Conservation (phyloP, 495 filamentous ascomycete genomes). For the Penicillium atrosanguineum region DNA sequence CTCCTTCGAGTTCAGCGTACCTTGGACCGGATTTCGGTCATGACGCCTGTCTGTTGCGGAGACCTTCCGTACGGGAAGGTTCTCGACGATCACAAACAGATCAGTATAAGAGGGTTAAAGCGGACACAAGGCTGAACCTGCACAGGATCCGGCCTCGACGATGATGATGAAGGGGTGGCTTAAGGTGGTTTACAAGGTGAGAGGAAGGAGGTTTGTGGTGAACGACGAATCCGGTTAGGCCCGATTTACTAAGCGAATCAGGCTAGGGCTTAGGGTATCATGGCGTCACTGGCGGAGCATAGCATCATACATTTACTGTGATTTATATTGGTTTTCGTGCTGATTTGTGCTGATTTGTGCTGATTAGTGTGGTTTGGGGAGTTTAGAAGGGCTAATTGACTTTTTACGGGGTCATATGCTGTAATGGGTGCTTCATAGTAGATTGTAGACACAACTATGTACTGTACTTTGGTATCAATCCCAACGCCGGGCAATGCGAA, state of each 20-base stretch:
- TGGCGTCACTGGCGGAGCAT: slow-evolving; percentile 24
- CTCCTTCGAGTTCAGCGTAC: slow-evolving; percentile 30
- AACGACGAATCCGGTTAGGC: slow-evolving; percentile 28
- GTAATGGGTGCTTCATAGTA: not conserved
- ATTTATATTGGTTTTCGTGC: no score
- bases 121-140: slow-evolving; percentile 40
- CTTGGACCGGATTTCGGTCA: slow-evolving; percentile 53
- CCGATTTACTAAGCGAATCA: slow-evolving; percentile 30
- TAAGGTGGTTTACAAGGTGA: slow-evolving; percentile 1
- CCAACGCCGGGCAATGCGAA: slow-evolving; percentile 30
- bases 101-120: slow-evolving; percentile 21
- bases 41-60: slow-evolving; percentile 48
- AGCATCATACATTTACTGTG: slow-evolving; percentile 14
- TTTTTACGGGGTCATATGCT: not conserved
- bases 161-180: slow-evolving; percentile 24
- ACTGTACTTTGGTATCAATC: slow-evolving; percentile 26
- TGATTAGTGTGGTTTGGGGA: not conserved
- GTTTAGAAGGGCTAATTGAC: not conserved
- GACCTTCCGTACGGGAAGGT: slow-evolving; percentile 49
- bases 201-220: slow-evolving; percentile 25
- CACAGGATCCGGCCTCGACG: slow-evolving; percentile 32
- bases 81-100: slow-evolving; percentile 44
- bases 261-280: slow-evolving; percentile 30
- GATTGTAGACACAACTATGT: not conserved
- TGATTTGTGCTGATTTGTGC: not conserved